A percentile compares a stretch with the other conserved stretches of the same genome.
Conservation (phyloP, 768 basidiomycete genomes). For the Suillus paluster region DNA sequence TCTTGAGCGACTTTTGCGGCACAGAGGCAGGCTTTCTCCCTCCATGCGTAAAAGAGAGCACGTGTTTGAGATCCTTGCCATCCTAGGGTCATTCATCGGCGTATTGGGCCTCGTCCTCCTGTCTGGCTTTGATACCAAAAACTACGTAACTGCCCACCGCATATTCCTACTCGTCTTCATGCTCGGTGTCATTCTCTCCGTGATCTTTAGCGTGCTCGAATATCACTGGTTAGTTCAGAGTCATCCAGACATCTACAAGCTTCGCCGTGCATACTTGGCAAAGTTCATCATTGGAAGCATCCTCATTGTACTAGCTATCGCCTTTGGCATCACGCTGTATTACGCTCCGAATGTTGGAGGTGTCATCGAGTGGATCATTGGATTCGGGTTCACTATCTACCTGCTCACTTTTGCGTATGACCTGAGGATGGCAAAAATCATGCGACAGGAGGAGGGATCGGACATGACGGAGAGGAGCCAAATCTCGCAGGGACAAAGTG, state of each 20-base stretch:
- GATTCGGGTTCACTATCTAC: slow-evolving; percentile 75
- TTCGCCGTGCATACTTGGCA: slow-evolving; percentile 58
- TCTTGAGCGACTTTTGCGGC: slow-evolving; percentile 66
- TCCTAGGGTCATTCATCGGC: slow-evolving; percentile 63
- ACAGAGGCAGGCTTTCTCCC: slow-evolving; percentile 67
- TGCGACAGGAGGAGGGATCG: neutral
- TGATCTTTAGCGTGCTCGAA: slow-evolving; percentile 76
- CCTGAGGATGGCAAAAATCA: slow-evolving; percentile 55
- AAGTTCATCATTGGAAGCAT: slow-evolving; percentile 64
- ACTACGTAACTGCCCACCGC: slow-evolving; percentile 54
- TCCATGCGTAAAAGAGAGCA: slow-evolving; percentile 61
- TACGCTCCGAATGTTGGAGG: slow-evolving; percentile 53
- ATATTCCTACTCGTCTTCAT: slow-evolving; percentile 75
- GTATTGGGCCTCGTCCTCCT: slow-evolving; percentile 69
- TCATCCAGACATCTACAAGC: slow-evolving; percentile 45
- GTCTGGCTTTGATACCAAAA: slow-evolving; percentile 71
- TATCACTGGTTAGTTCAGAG: slow-evolving; percentile 69
- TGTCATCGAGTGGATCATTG: slow-evolving; percentile 77
- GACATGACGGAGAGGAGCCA: slow-evolving; percentile 13
- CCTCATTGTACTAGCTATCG: slow-evolving; percentile 65
- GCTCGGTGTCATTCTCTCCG: slow-evolving; percentile 69
- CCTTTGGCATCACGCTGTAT: slow-evolving; percentile 60
- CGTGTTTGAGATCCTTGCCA: slow-evolving; percentile 58
- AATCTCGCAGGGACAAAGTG: neutral
- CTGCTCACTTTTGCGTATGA: slow-evolving; percentile 76